Conservation (phyloP, 2,329 filamentous ascomycete genomes). For the Diaporthe helianthi region DNA sequence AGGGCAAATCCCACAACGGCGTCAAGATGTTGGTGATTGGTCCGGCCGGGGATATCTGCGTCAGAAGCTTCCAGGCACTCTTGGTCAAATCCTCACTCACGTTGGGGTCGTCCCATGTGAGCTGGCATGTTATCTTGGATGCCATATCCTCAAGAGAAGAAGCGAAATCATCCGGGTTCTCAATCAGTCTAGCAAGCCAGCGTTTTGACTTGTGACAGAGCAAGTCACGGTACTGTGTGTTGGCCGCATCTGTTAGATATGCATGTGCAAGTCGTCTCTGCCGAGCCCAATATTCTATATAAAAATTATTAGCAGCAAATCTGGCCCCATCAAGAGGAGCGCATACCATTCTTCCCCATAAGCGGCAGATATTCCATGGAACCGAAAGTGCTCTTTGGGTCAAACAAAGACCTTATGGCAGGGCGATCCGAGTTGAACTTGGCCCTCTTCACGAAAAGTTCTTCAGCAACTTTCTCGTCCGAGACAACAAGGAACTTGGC, state of each 20-base stretch:
- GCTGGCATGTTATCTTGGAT: background rate
- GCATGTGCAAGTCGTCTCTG: background rate
- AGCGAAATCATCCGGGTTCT: background rate
- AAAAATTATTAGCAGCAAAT: background rate
- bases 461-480: background rate
- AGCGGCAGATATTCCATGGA: constrained; percentile 3
- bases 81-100: background rate
- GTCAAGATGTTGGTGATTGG: constrained; percentile 4
- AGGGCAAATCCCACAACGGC: background rate
- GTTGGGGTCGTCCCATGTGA: background rate
- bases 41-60: constrained; percentile 1
- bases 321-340: too few species aligned
- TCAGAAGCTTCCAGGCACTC: background rate
- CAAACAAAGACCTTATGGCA: background rate
- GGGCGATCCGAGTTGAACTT: constrained; percentile 6
- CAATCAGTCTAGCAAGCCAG: background rate
- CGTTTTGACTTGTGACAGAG: background rate
- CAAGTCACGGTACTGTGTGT: background rate
- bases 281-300: background rate
- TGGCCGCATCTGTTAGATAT: background rate
- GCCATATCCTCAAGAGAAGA: background rate
- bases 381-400: background rate
- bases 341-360: background rate
- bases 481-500: background rate
- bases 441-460: background rate